phyloP scores from a whole-genome alignment of 495 filamentous ascomycete species.

The Wilcoxina mikolae region DNA sequence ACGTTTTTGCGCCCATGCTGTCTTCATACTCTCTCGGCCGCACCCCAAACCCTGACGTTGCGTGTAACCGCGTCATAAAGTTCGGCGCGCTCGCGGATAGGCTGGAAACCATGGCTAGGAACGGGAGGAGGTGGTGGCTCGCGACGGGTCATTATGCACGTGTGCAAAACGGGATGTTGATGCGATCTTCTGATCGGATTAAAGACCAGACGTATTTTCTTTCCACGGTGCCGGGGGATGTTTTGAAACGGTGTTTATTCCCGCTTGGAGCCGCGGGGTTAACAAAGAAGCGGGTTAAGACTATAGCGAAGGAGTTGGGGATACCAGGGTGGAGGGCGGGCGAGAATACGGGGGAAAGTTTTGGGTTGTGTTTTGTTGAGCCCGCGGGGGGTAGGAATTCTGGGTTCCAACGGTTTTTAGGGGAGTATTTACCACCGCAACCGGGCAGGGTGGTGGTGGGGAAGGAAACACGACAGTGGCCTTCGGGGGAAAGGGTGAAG shows the following conservation, averaged over 20 bases:
- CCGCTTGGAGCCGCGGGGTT: slow-evolving; percentile 19
- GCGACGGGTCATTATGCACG: slow-evolving; percentile 20
- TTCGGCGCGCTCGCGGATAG: slow-evolving; percentile 21
- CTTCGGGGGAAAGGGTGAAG: neutral
- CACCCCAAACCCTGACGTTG: slow-evolving; percentile 27
- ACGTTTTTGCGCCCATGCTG: slow-evolving; percentile 27
- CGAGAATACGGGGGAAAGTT: slow-evolving; percentile 17
- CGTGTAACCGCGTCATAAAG: slow-evolving; percentile 26
- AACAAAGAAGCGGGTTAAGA: slow-evolving; percentile 21
- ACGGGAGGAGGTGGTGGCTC: slow-evolving; percentile 22
- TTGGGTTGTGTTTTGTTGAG: slow-evolving; percentile 27
- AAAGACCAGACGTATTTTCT: slow-evolving; percentile 29
- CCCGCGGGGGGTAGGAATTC: slow-evolving; percentile 15
- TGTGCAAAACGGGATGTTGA: neutral
- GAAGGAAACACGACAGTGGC: neutral
- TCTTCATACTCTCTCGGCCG: slow-evolving; percentile 14
- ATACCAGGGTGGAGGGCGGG: slow-evolving; percentile 25
- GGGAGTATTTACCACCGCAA: slow-evolving; percentile 21
- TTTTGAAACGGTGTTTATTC: slow-evolving; percentile 18
- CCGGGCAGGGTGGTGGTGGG: slow-evolving; percentile 22
- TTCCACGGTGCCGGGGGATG: slow-evolving; percentile 15
- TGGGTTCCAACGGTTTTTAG: slow-evolving; percentile 23
- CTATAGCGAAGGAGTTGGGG: slow-evolving; percentile 12
- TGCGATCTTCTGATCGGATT: slow-evolving; percentile 1
- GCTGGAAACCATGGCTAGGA: slow-evolving; percentile 14